These are phyloP conservation scores for Rhododendron molle DNA, from an alignment of 148 eudicot species.

Conservation along the genomic window DNA sequence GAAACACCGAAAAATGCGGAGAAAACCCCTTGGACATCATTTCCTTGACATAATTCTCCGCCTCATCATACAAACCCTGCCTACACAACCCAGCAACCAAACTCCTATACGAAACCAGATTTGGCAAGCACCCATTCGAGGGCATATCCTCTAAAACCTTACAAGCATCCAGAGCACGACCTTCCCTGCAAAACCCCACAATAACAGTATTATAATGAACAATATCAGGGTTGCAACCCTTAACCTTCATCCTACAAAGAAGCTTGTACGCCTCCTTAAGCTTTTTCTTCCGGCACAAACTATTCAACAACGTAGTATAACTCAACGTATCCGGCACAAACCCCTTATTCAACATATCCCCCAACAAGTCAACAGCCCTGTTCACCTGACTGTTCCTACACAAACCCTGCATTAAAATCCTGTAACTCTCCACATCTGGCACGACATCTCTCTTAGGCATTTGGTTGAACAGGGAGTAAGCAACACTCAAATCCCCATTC, in stretches of 20 bases:
- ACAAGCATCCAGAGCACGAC: conserved; percentile 66
- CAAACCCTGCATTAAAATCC: conserved; percentile 80
- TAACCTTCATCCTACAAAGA: conserved; percentile 83
- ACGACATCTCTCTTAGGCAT: conserved; percentile 76
- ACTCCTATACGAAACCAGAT: conserved; percentile 71
- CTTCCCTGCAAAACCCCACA: conserved; percentile 66
- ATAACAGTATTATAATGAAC: conserved; percentile 78
- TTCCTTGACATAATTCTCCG: conserved; percentile 44
- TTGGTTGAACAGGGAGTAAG: conserved; percentile 68
- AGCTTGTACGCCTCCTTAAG: conserved; percentile 90
- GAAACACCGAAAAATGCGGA: conserved; percentile 77
- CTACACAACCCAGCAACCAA: conserved; percentile 74
- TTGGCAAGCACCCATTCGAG: conserved; percentile 72
- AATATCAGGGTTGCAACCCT: conserved; percentile 87
- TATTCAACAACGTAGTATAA: conserved; percentile 76
- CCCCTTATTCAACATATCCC: conserved; percentile 91
- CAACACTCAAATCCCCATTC: conserved; percentile 62
- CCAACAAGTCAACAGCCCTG: conserved; percentile 62
- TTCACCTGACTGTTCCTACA: conserved; percentile 88
- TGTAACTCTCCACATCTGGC: conserved; percentile 74
- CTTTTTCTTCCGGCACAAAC: conserved; percentile 87
- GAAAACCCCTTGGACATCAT: conserved; percentile 70
- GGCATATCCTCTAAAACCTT: conserved; percentile 80
- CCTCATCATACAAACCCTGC: conserved; percentile 75
- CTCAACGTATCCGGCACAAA: conserved; percentile 79